Base-by-base conservation (phyloP, 1,284 basidiomycete species). In the Microbotryomycetes sp. region DNA sequence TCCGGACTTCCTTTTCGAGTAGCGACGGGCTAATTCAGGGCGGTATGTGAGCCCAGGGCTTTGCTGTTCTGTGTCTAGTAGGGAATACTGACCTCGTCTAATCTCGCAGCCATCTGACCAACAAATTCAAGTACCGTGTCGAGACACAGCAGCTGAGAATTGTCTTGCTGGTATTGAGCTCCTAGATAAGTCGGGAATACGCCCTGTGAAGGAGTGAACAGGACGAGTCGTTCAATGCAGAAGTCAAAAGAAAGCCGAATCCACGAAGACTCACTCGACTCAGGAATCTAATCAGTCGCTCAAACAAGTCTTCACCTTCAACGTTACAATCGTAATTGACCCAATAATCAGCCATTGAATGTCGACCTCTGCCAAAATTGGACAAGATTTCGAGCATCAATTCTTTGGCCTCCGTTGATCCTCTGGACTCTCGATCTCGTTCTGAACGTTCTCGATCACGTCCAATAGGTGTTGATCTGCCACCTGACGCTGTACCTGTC, bases 241-340 rank as follows among this genome's bases (percentile, higher is more conserved):
- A 31, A 59, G 59, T 49, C 51, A 59, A 31, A 31, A n/a, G 23
- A 23, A 22, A 30, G 42, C 66, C n/a, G n/a, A n/a, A n/a, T n/a
- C n/a, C n/a, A n/a, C n/a, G 63, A 48, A 55, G 58, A 60, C 75
- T 68, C 52, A 72, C 73, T 28, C 77, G 72, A 55, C 74, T 90
- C 65, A 97, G 78, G 76, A 97, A 97, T 23, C 86, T 86, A 60
- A 96, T 80, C n/a, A 97, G 77, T 7, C 89, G 81, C 74, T 97
- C 92, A 72, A 94, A 97, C 62, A 98, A 78, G 74, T 98, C 93
- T 78, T 97, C 93, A 76, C 89, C 93, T 73, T 97, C 93, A 66
- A 89, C 85, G 72, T 97, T 89, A 74, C 92, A 97, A 75, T 99
- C 96, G 76, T 96, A 98, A 76, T 98, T 98, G 62, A 86, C 82